Evolutionary conservation across 352 stramenopile genomes (phyloP).

Genomic region (Globisporangium heterothallicum): DNA sequence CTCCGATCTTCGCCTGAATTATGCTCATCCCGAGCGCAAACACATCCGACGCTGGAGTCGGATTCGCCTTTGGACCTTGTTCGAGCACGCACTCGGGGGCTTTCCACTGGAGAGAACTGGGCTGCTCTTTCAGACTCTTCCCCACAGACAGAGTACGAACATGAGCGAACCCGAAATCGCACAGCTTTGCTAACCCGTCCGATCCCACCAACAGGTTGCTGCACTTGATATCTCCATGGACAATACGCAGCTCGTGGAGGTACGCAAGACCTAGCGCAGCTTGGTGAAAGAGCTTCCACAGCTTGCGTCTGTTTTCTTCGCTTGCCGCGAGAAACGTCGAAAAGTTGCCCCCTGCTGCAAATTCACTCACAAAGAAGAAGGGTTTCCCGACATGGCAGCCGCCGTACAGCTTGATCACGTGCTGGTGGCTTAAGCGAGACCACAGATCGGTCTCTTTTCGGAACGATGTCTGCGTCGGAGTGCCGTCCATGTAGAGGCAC

Average conservation of each 20-base stretch:
- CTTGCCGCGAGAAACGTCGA: background rate
- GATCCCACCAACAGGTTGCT: conserved; percentile 73
- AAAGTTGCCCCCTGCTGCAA: background rate
- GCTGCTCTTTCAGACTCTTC: conserved; percentile 18
- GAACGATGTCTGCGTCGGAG: conserved; percentile 17
- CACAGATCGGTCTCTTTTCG: conserved; percentile 31
- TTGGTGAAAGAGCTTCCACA: conserved; percentile 26
- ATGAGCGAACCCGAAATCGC: conserved; percentile 34
- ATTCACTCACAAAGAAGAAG: conserved; percentile 15
- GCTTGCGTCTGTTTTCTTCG: conserved; percentile 6
- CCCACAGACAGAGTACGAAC: conserved; percentile 18
- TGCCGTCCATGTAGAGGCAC: conserved; percentile 16
- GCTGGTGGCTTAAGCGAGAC: conserved; percentile 24
- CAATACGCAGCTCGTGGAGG: conserved; percentile 51
- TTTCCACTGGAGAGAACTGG: conserved; percentile 26
- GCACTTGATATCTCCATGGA: conserved; percentile 87
- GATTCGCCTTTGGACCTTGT: background rate
- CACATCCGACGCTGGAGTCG: background rate
- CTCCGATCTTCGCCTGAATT: conserved; percentile 17
- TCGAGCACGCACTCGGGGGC: conserved; percentile 29
- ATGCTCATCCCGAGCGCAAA: conserved; percentile 23
- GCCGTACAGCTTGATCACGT: conserved; percentile 35
- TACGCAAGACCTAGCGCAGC: conserved; percentile 52
- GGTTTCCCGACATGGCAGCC: conserved; percentile 31
- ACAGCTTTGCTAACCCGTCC: conserved; percentile 26